phyloP scores from a whole-genome alignment of 2,329 filamentous ascomycete species.

The Whalleya microplaca region DNA sequence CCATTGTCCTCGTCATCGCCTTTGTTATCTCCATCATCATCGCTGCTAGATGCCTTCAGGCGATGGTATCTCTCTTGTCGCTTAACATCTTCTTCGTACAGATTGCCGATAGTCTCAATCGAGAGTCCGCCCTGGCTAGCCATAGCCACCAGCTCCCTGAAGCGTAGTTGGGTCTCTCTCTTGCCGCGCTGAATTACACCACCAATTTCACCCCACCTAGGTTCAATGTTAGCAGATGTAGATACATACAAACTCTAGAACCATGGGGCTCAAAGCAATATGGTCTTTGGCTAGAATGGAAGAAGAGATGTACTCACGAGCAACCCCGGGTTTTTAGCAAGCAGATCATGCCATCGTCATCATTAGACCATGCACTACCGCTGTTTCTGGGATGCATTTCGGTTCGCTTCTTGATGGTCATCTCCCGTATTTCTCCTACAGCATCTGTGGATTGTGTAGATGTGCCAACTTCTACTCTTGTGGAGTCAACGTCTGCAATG shows the following conservation, averaged over 20 bases:
- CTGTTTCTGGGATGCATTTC: conserved; percentile 12
- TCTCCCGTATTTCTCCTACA: no score
- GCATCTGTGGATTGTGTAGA: no score
- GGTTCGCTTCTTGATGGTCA: not conserved
- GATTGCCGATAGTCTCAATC: conserved; percentile 8
- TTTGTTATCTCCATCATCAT: no score
- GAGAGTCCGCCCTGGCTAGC: conserved; percentile 18
- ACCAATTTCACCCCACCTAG: conserved; percentile 27
- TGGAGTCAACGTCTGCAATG: conserved; percentile 5
- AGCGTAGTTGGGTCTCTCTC: conserved; percentile 15
- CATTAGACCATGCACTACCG: conserved; percentile 18
- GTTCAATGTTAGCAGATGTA: not conserved
- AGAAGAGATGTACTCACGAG: conserved; percentile 16
- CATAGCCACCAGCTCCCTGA: conserved; percentile 12
- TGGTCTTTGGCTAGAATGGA: not conserved
- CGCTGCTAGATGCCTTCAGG: not conserved
- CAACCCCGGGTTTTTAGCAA: conserved; percentile 14
- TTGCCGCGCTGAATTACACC: conserved; percentile 11
- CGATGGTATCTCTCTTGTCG: not conserved
- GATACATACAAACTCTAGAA: not conserved
- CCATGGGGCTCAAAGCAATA: not conserved
- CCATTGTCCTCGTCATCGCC: not conserved
- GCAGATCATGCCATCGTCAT: conserved; percentile 27
- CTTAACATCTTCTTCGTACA: conserved; percentile 1
- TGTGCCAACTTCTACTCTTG: conserved; percentile 6